Base-by-base conservation (phyloP, 371 early-diverging fungal genomes). In the Basidiobolus meristosporus region DNA sequence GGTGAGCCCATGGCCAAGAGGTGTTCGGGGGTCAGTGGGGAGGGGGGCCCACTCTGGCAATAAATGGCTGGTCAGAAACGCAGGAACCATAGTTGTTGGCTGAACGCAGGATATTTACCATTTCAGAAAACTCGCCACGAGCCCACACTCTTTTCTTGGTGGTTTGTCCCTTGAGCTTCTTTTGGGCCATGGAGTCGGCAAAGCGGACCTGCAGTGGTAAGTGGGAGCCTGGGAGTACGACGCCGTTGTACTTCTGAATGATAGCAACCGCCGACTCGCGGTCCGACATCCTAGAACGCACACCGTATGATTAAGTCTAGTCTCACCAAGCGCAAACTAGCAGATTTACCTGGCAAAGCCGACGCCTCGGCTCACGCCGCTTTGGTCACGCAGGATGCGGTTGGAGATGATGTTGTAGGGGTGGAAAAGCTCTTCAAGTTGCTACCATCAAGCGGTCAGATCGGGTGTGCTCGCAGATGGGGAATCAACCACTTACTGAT, bases 181-280 rank as follows among this genome's bases (percentile, higher is more conserved):
- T 83, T 47, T 85, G 84, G 18, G 75, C 80, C 14, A 64, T 59
- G 2, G 77, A 76, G 48, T 84, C 87, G 12, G 87, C 85, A 46
- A 82, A 83, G 3, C 84, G 73, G 7, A 82, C 77, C 44, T 80
- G 77, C 23, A 86, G 51, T 11, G 82, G 78, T 31, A 65, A 70
- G 14, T 62, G 63, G 2, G 67, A 54, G n/a, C 75, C 77, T 20
- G 62, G 62, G 18, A 84, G 57, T 7, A 47, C 56, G 20, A 61
- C 54, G 18, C 71, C 70, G 45, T 79, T 74, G 52, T 78, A 78
- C 37, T 54, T 59, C 19, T 73, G 66, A 37, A 87, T 87, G 15
- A 77, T 70, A 3, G 51, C 54, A 9, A 61, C 39, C 2, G 85
- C 82, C 0, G 73, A 62, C 6, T 63, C 68, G 19, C 82, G 74